Evolutionary conservation across 208 protist genomes (phyloP), one percentile per base, ranked within the genome.

Genomic region (Giardia muris): DNA sequence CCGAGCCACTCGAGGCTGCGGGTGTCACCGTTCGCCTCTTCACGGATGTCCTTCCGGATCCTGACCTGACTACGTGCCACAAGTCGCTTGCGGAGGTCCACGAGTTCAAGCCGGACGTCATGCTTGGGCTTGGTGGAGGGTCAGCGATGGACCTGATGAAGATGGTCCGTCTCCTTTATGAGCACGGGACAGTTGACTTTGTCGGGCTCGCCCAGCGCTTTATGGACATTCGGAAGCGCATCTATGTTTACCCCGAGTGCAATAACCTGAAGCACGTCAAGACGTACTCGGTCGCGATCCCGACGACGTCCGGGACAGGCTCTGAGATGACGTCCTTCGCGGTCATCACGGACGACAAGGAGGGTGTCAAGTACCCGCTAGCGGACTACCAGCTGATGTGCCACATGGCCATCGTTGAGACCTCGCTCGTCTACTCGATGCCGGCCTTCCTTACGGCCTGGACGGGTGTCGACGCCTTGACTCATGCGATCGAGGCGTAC

Each of bases 271-370:
- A 46, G 43, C 92, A 95, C 76, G 4, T 48, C 1, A 93, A 92
- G 45, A 92, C 90, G 3, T 92, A 46, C 43, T 87, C 67, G n/a
- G 44, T 91, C 3, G 42, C 42, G 43, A 94, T 97, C 0, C 96
- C 96, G 0, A 97, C 96, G 0, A 97, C 96, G 22, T 95, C 95
- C 39, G 96, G 96, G 67, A 97, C 96, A 4, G 96, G 96, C 87
- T 96, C 95, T 43, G 96, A 97, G 94, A 95, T 95, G 89, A 97
- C 96, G 1, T 94, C 96, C 43, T 96, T 96, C 44, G 93, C 95
- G 4, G 95, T 97, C 46, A 93, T 97, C 1, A 93, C 94, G 3
- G 94, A 94, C 57, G 43, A 92, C 0, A 47, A 67, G 19, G 92
- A 4, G 57, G 91, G 92, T 45, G 92, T 94, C 43, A 95, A 95